Evolutionary conservation across 2,329 filamentous ascomycete genomes (phyloP).

Genomic region (Phialocephala subalpina): DNA sequence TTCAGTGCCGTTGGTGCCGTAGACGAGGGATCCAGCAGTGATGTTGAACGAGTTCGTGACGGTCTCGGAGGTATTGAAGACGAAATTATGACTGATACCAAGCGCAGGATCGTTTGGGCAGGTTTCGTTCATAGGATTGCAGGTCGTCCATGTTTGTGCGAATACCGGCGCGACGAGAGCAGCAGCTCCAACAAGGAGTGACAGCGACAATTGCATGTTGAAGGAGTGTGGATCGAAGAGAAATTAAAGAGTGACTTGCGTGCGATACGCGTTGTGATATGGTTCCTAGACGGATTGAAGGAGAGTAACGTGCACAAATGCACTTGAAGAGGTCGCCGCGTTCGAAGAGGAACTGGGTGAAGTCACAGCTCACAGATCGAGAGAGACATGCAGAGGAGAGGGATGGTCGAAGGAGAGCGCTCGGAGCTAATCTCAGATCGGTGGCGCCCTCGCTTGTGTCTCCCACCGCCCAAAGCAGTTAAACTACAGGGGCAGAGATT

Average conservation of each 20-base stretch:
- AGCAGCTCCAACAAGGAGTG: slow-evolving; percentile 32
- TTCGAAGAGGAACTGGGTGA: not conserved
- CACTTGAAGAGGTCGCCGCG: slow-evolving; percentile 7
- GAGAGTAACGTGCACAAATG: slow-evolving; percentile 24
- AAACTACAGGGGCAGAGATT: not conserved
- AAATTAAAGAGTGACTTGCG: slow-evolving; percentile 27
- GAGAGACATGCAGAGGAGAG: not conserved
- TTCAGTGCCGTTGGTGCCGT: slow-evolving; percentile 68
- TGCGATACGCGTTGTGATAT: slow-evolving; percentile 15
- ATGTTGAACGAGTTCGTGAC: slow-evolving; percentile 70
- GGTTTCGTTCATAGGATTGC: slow-evolving; percentile 76
- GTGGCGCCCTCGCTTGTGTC: slow-evolving; percentile 6
- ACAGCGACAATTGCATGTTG: slow-evolving; percentile 35
- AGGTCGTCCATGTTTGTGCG: slow-evolving; percentile 81
- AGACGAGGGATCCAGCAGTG: slow-evolving; percentile 70
- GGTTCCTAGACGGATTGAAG: slow-evolving; percentile 15
- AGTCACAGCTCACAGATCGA: not conserved
- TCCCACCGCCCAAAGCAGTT: not conserved
- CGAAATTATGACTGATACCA: slow-evolving; percentile 66
- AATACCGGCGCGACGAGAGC: slow-evolving; percentile 50
- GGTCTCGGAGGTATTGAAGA: slow-evolving; percentile 68
- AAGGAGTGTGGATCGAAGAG: slow-evolving; percentile 20
- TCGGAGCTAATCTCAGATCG: not conserved
- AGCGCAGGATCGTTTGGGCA: slow-evolving; percentile 79
- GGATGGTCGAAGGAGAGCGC: not conserved